Base-by-base conservation (phyloP, 352 stramenopile species). In the Phytophthora crassamura region DNA sequence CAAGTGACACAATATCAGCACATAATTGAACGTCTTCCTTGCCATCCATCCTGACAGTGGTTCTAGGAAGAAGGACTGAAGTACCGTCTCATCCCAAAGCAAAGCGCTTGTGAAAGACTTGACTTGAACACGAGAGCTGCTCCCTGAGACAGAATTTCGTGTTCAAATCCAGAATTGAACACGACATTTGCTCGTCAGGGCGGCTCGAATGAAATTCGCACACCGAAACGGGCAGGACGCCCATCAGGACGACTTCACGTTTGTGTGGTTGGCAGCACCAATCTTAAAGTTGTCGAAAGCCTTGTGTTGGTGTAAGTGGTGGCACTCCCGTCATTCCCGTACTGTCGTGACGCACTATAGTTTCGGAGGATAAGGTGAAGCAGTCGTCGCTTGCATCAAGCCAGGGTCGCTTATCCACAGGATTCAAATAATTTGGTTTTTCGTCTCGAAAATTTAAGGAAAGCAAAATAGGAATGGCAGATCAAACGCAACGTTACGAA, bases 1-100 rank as follows among this genome's bases (percentile, higher is more conserved):
- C 64, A 63, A 58, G 33, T 64, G 58, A 55, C 55, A 69, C 55
- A 69, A 69, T 69, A 65, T 28, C 54, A 64, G 30, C 30, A 40
- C 54, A 34, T 10, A 59, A 39, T 48, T 46, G 39, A 52, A 20
- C 34, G 43, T 15, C 55, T 51, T 53, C 4, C 22, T 28, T 28
- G 22, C 22, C 22, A 28, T 28, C 4, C 22, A 28, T 2, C 22
- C 2, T 34, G 22, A 2, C 9, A 32, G 18, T 16, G 15, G 7
- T 47, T 32, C 54, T 35, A 28, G 34, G 14, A 7, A 5, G 25
- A 49, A 50, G 34, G 30, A 32, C 35, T 45, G 5, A 30, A 30
- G 25, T 4, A 30, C 25, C 25, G 25, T 2, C 25, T 30, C 25
- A 30, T 30, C 25, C 25, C 43, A 14, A 15, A 35, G 14, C 22